Base-by-base conservation (phyloP, 768 basidiomycete genomes). In the Tubosaeta sp. region DNA sequence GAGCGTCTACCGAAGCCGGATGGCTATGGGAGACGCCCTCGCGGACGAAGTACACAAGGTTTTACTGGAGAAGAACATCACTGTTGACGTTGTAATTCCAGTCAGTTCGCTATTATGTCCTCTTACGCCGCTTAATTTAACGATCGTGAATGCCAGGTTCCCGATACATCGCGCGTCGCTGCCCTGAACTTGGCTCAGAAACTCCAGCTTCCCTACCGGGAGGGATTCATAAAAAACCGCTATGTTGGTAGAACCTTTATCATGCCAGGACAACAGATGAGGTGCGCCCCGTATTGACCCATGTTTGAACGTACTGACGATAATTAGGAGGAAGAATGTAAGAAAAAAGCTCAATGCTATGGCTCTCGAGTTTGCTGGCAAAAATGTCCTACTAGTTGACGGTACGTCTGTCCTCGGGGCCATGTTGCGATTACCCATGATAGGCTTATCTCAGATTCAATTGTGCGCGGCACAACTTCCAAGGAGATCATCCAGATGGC, bases 401-500 rank as follows among this genome's bases (percentile, higher is more conserved):
- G 94, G 94, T 93, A 60, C 55, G 79, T 54, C 27, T 47, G 27
- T 30, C 21, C 12, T 31, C 14, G 14, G 12, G 14, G 10, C 6
- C 19, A 7, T 46, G 1, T 30, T n/a, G 13, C 24, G 2, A 36
- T 29, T 18, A 38, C 29, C 45, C 22, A 36, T 32, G 45, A 16
- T 21, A 18, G 31, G 11, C 14, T 54, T 34, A 21, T 46, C 36
- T 40, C 53, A 96, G 95, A 99, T 70, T 98, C 96, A 0, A 99
- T 99, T 59, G 96, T 99, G 19, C 86, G 96, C 22, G 96, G 96
- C 6, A 99, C 96, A 1, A 99, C 96, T 0, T 98, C 95, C 13
- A 95, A 91, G 65, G 96, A 99, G 68, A 99, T 99, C 55, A 81
- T 99, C 22, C 94, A 97, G 67, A 98, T 99, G 94, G 96, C 95